Percentiles rank a stretch among this genome's conserved stretches.
Conservation (phyloP, 1,284 basidiomycete genomes). For the Papiliotrema terrestris region DNA sequence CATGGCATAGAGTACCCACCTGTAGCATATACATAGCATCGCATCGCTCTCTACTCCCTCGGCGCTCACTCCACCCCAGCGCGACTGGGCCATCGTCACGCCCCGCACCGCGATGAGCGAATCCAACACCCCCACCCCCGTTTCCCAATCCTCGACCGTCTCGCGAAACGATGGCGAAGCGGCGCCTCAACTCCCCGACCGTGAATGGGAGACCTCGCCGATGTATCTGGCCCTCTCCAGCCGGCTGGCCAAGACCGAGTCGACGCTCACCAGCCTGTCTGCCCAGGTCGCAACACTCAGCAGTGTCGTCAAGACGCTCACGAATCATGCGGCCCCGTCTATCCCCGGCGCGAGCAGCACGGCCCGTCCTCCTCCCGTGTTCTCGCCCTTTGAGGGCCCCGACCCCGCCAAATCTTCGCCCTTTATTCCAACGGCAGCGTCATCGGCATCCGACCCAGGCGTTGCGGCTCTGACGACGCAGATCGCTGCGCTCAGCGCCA, state of each 20-base stretch:
- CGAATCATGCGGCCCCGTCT: not conserved
- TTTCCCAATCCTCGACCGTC: not conserved
- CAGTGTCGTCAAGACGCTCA: conserved; percentile 17
- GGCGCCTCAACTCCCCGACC: not conserved
- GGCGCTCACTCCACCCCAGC: not conserved
- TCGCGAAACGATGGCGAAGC: not conserved
- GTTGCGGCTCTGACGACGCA: conserved; percentile 71
- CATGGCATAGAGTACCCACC: not conserved
- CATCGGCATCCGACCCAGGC: conserved; percentile 1
- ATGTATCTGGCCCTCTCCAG: conserved; percentile 32
- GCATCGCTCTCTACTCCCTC: not conserved
- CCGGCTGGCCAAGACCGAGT: conserved; percentile 35
- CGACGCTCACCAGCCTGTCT: conserved; percentile 30
- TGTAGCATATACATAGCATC: not conserved
- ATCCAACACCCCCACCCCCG: not conserved
- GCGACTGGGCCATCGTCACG: not conserved
- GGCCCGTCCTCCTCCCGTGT: conserved; percentile 7
- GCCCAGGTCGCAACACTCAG: conserved; percentile 35
- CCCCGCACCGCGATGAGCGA: not conserved
- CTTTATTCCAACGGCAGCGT: conserved; percentile 6
- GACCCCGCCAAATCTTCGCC: conserved; percentile 15
- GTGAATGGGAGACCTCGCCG: conserved; percentile 26
- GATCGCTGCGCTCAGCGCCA: conserved; percentile 73
- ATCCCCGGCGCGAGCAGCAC: not conserved
- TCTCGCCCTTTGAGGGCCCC: conserved; percentile 24